Conservation (phyloP, 257 asterid species). For the Capsicum pubescens region DNA sequence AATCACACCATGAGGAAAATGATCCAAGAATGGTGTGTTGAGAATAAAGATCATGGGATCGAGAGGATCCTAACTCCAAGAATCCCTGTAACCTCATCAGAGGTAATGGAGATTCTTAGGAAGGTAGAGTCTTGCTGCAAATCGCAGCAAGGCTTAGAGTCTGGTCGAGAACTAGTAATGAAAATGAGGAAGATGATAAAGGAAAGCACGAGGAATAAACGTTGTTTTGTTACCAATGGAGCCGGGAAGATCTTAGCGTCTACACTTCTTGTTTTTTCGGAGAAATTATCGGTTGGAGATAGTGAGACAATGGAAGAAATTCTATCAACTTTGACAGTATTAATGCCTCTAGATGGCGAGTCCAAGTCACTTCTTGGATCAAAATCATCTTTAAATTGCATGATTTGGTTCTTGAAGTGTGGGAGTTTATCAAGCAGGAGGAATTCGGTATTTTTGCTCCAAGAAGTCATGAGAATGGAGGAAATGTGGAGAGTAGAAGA, state of each 20-base stretch:
- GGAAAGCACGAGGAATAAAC: slow-evolving; percentile 51
- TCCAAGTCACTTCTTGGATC: slow-evolving; percentile 41
- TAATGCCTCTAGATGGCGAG: slow-evolving; percentile 45
- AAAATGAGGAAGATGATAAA: slow-evolving; percentile 40
- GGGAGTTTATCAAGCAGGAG: slow-evolving; percentile 40
- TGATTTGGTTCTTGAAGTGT: slow-evolving; percentile 44
- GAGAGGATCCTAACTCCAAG: slow-evolving; percentile 62
- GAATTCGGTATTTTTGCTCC: slow-evolving; percentile 38
- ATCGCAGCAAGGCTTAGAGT: slow-evolving; percentile 27
- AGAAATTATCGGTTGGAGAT: neutral
- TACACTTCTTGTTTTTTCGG: slow-evolving; percentile 41
- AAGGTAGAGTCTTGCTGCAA: slow-evolving; percentile 31
- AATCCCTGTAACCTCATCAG: slow-evolving; percentile 41
- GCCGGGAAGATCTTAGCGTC: slow-evolving; percentile 39
- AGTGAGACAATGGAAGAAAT: slow-evolving; percentile 41
- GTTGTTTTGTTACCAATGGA: slow-evolving; percentile 45
- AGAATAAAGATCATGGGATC: slow-evolving; percentile 44
- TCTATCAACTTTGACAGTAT: slow-evolving; percentile 40
- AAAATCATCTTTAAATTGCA: slow-evolving; percentile 36
- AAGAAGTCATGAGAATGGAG: slow-evolving; percentile 28
- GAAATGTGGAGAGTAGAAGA: slow-evolving; percentile 25
- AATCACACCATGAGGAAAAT: slow-evolving; percentile 49
- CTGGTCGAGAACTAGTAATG: slow-evolving; percentile 38
- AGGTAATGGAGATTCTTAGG: slow-evolving; percentile 30
- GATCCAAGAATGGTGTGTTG: slow-evolving; percentile 68